Conservation (phyloP, 768 basidiomycete species). For the Antrodiella citrinella region DNA sequence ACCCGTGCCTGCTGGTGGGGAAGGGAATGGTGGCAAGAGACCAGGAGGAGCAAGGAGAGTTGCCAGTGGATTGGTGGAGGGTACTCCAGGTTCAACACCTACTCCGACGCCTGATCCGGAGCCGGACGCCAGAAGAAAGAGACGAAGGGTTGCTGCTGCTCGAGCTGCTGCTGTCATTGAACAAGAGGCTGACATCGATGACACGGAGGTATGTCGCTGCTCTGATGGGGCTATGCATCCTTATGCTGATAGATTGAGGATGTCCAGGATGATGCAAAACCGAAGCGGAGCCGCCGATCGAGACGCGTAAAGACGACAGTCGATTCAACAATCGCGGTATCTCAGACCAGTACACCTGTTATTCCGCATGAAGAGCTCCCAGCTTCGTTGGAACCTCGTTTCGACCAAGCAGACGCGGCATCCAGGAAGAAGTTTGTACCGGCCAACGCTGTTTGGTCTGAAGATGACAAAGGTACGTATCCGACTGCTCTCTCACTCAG, state of each 20-base stretch:
- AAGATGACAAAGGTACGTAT: conserved; percentile 54
- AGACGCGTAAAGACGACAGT: neutral
- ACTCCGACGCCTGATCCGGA: conserved; percentile 72
- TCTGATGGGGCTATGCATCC: too few species aligned
- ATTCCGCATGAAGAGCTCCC: conserved; percentile 11
- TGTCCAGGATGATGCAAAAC: too few species aligned
- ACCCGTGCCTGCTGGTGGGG: neutral
- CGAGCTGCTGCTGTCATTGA: conserved; percentile 22
- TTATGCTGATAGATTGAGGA: too few species aligned
- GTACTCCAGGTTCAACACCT: conserved; percentile 36
- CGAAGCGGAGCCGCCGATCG: neutral
- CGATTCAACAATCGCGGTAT: too few species aligned
- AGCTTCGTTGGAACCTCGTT: conserved; percentile 18
- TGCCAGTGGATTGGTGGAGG: conserved; percentile 2
- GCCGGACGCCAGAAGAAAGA: conserved; percentile 28
- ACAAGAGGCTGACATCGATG: conserved; percentile 24
- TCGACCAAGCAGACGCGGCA: conserved; percentile 19
- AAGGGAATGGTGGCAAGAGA: neutral
- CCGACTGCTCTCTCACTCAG: neutral
- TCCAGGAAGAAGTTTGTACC: conserved; percentile 19
- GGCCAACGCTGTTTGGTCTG: conserved; percentile 49
- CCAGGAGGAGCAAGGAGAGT: neutral
- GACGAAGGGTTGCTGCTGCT: conserved; percentile 27
- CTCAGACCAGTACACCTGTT: conserved; percentile 14
- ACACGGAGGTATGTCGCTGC: conserved; percentile 22